Evolutionary conservation across 108 stramenopile species (phyloP).

Genomic region (Nitzschia sp.): DNA sequence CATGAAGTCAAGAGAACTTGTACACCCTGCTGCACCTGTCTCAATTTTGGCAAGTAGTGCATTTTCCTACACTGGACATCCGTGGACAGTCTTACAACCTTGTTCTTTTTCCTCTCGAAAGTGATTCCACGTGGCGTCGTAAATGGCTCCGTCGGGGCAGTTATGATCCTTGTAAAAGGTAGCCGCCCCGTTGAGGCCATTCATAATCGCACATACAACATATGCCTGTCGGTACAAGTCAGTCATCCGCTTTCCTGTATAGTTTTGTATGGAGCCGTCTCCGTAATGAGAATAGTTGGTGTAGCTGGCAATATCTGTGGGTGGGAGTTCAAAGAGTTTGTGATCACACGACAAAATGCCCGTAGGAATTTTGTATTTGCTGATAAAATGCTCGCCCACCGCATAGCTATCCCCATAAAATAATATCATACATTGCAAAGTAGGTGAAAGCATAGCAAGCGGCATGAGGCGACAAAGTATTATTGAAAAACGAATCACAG

Average conservation of each 20-base stretch:
- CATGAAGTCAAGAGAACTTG: too few relatives aligned
- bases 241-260: not conserved
- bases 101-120: conserved; percentile 22
- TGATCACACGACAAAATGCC: conserved; percentile 72
- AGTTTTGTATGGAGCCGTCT: not conserved
- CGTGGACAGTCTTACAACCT: not conserved
- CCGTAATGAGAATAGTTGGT: conserved; percentile 31
- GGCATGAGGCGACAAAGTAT: too few relatives aligned
- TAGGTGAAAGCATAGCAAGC: too few relatives aligned
- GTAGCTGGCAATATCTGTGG: conserved; percentile 31
- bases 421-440: too few relatives aligned
- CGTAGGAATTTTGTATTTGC: conserved; percentile 61
- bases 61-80: conserved; percentile 12
- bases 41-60: too few relatives aligned
- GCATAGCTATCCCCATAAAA: too few relatives aligned
- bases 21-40: too few relatives aligned
- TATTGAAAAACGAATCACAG: too few relatives aligned
- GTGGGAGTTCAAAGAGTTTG: conserved; percentile 62
- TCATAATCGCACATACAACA: conserved; percentile 69
- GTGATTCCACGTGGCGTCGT: conserved; percentile 23
- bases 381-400: conserved; percentile 63
- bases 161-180: conserved; percentile 77
- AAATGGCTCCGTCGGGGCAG: conserved; percentile 24
- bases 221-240: conserved; percentile 21
- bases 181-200: conserved; percentile 69